These are phyloP conservation scores for Edaphochlamys debaryana DNA, from an alignment of 139 green algal genomes.

Conservation along the genomic window DNA sequence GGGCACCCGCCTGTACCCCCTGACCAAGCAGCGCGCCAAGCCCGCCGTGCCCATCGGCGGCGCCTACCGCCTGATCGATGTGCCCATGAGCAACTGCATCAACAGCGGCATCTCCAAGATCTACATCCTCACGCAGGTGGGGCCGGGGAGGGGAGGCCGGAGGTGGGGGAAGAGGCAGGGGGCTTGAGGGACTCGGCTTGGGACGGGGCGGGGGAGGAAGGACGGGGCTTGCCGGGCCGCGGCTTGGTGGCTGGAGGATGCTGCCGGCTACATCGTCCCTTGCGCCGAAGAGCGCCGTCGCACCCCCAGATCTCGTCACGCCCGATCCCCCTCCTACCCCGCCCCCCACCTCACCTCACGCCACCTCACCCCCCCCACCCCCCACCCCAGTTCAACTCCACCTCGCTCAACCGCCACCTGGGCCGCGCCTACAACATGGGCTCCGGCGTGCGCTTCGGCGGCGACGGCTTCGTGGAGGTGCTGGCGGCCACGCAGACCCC, in stretches of 20 bases:
- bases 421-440: conserved; percentile 97
- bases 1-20: conserved; percentile 90
- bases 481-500: conserved; percentile 92
- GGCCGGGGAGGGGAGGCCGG: too few species aligned
- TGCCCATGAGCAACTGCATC: conserved; percentile 99
- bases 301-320: too few species aligned
- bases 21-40: conserved; percentile 94
- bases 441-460: conserved; percentile 84
- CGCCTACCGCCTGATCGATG: conserved; percentile 98
- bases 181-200: too few species aligned
- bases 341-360: neutral
- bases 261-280: too few species aligned
- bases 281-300: too few species aligned
- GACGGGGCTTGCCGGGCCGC: too few species aligned
- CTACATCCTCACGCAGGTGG: conserved; percentile 91
- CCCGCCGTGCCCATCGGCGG: conserved; percentile 98
- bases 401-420: conserved; percentile 97
- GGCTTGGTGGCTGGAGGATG: too few species aligned
- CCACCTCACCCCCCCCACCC: conserved; percentile 68
- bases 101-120: conserved; percentile 99
- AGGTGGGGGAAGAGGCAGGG: too few species aligned
- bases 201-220: too few species aligned
- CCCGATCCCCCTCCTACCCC: too few species aligned
- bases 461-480: conserved; percentile 95
- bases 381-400: conserved; percentile 87